Base-by-base conservation (phyloP, 306 rosid species). In the Heteromeles arbutifolia region DNA sequence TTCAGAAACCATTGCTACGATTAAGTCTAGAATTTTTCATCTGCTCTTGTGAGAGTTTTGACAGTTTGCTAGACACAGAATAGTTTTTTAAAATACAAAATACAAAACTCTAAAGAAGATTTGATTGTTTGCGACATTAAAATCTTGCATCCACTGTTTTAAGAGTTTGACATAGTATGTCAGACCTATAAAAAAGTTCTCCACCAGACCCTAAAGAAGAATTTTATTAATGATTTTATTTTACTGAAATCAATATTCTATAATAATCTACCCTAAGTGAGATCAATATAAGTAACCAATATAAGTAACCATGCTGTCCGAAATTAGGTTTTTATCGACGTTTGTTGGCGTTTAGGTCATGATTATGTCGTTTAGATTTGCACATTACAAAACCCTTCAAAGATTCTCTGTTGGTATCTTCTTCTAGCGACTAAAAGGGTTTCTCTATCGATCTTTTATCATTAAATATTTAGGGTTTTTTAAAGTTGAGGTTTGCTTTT, bases 351-450 rank as follows among this genome's bases (percentile, higher is more conserved):
- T 62, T 28, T 15, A 14, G 37, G 37, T 62, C n/a, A 62, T 62
- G 0, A 26, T 61, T 82, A 71, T 79, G 88, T 84, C 82, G 76
- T 78, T 83, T 73, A 69, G 84, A 78, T 77, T 19, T 8, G 29
- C 74, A 44, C 80, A 85, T 29, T 82, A 67, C 68, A 70, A 48
- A 53, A 78, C 58, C 74, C 56, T 67, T 19, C 29, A 5, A 50
- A 67, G 79, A 83, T 82, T 76, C 80, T 76, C 81, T 75, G 71
- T 76, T 64, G 70, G 66, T 70, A 22, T 28, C 37, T 37, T 70
- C 70, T 70, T 64, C 73, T 25, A 32, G 21, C 69, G 25, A 66
- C 57, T 48, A 62, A 66, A 67, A 43, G 14, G 69, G 31, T 24
- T 5, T 75, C 50, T 67, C 10, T 14, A 13, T n/a, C 50, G 10